phyloP scores from a whole-genome alignment of 768 basidiomycete genomes.

The Boletellus emodensis region DNA sequence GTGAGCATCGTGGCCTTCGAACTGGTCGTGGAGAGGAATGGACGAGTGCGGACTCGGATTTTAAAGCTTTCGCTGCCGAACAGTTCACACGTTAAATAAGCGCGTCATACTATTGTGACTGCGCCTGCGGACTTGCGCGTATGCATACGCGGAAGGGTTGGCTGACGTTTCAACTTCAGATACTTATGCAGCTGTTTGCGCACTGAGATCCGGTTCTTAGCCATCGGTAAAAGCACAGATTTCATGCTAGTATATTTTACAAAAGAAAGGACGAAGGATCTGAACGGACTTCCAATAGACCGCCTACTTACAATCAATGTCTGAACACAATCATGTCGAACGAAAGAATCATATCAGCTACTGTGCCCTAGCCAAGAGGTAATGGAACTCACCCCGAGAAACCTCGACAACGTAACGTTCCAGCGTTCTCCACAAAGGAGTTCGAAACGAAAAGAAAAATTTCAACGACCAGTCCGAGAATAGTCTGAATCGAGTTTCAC shows the following conservation, averaged over 20 bases:
- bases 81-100: no score
- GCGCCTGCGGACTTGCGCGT: no score
- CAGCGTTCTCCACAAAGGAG: slow-evolving; percentile 8
- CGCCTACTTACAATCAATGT: no score
- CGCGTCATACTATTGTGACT: no score
- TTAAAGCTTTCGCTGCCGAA: no score
- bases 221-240: neutral
- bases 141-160: neutral
- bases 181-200: no score
- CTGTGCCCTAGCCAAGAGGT: neutral
- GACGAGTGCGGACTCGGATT: neutral
- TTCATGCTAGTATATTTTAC: neutral
- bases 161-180: neutral
- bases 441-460: slow-evolving; percentile 2
- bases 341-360: neutral
- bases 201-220: no score
- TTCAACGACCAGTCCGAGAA: slow-evolving; percentile 23
- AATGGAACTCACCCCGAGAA: neutral
- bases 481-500: slow-evolving; percentile 35
- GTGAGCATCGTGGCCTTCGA: slow-evolving; percentile 46
- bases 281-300: no score
- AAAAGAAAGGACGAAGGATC: neutral
- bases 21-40: slow-evolving; percentile 21
- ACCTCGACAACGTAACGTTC: neutral
- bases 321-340: neutral